Base-by-base conservation (phyloP, 2,329 filamentous ascomycete genomes). In the Mycosphaerella sp. region DNA sequence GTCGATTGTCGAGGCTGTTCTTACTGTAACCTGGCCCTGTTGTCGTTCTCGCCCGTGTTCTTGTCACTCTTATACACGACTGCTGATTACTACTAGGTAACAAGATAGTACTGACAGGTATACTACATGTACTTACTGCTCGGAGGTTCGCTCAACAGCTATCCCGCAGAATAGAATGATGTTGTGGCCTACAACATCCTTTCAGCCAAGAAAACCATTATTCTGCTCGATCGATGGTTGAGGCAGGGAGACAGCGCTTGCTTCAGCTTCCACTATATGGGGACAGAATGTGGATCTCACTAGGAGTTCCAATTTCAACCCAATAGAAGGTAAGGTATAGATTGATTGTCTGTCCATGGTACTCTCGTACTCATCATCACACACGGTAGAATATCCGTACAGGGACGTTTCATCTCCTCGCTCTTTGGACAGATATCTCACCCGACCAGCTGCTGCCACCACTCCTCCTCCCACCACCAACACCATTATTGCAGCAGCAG, bases 311-410 rank as follows among this genome's bases (percentile, higher is more conserved):
- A n/a, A n/a, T n/a, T n/a, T n/a, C n/a, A n/a, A n/a, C n/a, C n/a
- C n/a, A n/a, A n/a, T n/a, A n/a, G n/a, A n/a, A n/a, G n/a, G n/a
- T n/a, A n/a, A n/a, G n/a, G n/a, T 86, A 85, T 59, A 82, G 83
- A 0, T 70, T 86, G 1, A 76, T 85, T 41, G 79, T 85, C 6
- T 84, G 82, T 56, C 82, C 82, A 0, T 86, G 82, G 82, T 86
- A 85, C 66, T 81, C 66, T 81, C 79, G 42, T 86, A 86, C 66
- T 80, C 77, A n/a, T n/a, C n/a, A n/a, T n/a, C n/a, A 0, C 82
- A 86, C 63, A 85, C 82, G 60, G 61, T 63, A 49, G 35, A n/a
- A n/a, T n/a, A n/a, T n/a, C n/a, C n/a, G n/a, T n/a, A n/a, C n/a
- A n/a, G n/a, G n/a, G n/a, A n/a, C n/a, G 60, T 53, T n/a, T 35